A percentile compares a stretch with the other conserved stretches of the same genome.
These are phyloP conservation scores for Epichloe baconii DNA, from an alignment of 2,329 filamentous ascomycete species.

Conservation along the genomic window DNA sequence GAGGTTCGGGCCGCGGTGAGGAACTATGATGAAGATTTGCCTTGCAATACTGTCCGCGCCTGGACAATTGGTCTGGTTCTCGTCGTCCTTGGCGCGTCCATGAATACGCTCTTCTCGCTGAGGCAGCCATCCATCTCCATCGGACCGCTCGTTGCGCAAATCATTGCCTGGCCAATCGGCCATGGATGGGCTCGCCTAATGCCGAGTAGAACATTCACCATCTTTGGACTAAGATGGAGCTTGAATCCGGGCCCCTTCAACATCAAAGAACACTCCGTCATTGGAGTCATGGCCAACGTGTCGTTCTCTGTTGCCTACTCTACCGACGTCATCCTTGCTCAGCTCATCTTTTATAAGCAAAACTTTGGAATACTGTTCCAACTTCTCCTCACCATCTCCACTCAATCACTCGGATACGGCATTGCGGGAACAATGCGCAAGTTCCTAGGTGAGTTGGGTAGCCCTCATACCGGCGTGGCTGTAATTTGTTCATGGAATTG, in stretches of 20 bases:
- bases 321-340: constrained; percentile 60
- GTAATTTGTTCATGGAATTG: not conserved
- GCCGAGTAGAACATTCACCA: constrained; percentile 34
- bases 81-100: constrained; percentile 42
- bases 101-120: constrained; percentile 52
- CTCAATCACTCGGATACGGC: constrained; percentile 57
- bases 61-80: constrained; percentile 49
- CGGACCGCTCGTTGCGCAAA: constrained; percentile 47
- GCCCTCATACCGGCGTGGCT: too few species aligned
- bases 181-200: constrained; percentile 45
- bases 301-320: constrained; percentile 59
- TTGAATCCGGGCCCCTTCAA: constrained; percentile 60
- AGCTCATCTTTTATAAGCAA: constrained; percentile 59
- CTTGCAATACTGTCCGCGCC: constrained; percentile 52
- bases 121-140: constrained; percentile 49
- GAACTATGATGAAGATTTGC: constrained; percentile 52
- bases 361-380: constrained; percentile 55
- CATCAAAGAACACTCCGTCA: constrained; percentile 56
- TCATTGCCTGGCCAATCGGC: constrained; percentile 51
- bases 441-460: constrained; percentile 37
- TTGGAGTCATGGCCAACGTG: constrained; percentile 59
- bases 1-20: constrained; percentile 52
- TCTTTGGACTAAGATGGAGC: constrained; percentile 40
- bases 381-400: constrained; percentile 52
- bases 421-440: constrained; percentile 55